A percentile compares a stretch with the other conserved stretches of the same genome.
These are phyloP conservation scores for Arctium minus DNA, from an alignment of 129 eudicot genomes.

Conservation along the genomic window DNA sequence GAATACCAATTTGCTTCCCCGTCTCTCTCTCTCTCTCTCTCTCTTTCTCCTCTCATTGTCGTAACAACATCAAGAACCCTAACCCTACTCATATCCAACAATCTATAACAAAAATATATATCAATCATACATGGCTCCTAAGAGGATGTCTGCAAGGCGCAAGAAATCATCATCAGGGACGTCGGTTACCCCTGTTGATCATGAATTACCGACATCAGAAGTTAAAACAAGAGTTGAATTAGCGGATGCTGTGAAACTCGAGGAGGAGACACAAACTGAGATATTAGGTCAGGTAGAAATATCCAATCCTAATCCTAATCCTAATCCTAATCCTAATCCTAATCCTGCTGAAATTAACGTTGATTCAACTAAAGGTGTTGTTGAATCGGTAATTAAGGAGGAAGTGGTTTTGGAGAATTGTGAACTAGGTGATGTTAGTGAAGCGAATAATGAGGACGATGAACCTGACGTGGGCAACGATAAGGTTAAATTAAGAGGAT, in stretches of 20 bases:
- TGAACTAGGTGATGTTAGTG: neutral
- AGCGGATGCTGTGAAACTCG: neutral
- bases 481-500: neutral
- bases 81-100: neutral
- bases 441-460: neutral
- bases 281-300: neutral
- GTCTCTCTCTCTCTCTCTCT: neutral
- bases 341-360: neutral
- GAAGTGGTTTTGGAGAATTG: neutral
- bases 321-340: neutral
- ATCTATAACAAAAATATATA: neutral
- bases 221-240: neutral
- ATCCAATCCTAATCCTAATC: neutral
- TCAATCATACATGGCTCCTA: constrained; percentile 21
- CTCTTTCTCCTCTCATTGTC: neutral
- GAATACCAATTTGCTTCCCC: no score
- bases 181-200: constrained; percentile 7
- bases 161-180: constrained; percentile 9
- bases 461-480: no score
- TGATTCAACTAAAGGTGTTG: neutral
- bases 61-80: constrained; percentile 16
- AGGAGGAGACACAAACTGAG: neutral
- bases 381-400: neutral
- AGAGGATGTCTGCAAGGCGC: constrained; percentile 9
- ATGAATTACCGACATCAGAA: constrained; percentile 14